Evolutionary conservation across 2,329 filamentous ascomycete genomes (phyloP).

Genomic region (Huntiella savannae): DNA sequence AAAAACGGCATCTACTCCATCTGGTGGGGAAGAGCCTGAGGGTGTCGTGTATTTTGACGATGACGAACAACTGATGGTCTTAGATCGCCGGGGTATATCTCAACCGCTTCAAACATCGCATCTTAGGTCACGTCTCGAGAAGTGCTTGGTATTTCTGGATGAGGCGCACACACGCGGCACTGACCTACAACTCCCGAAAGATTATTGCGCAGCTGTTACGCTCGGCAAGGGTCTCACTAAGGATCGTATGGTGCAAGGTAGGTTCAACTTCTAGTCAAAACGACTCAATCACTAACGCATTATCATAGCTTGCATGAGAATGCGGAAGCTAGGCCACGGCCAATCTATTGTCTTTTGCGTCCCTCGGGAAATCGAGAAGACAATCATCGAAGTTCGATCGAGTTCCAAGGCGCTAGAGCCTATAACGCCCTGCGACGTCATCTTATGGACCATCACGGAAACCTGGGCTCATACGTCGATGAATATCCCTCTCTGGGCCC

Average conservation of each 20-base stretch:
- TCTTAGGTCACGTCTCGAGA: slow-evolving; percentile 33
- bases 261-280: not conserved
- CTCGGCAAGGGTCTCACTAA: slow-evolving; percentile 47
- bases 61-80: slow-evolving; percentile 32
- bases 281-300: not conserved
- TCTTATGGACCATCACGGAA: slow-evolving; percentile 40
- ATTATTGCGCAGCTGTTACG: slow-evolving; percentile 47
- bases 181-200: slow-evolving; percentile 39
- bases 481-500: slow-evolving; percentile 38
- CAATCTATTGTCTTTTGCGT: slow-evolving; percentile 46
- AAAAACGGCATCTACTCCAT: slow-evolving; percentile 5
- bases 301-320: slow-evolving; percentile 44
- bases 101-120: slow-evolving; percentile 38
- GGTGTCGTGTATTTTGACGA: slow-evolving; percentile 38
- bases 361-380: slow-evolving; percentile 36
- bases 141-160: slow-evolving; percentile 49
- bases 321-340: slow-evolving; percentile 46
- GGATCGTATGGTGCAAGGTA: slow-evolving; percentile 49
- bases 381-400: slow-evolving; percentile 23
- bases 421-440: slow-evolving; percentile 29
- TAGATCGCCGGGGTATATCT: slow-evolving; percentile 26
- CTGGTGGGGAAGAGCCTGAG: slow-evolving; percentile 6
- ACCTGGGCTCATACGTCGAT: slow-evolving; percentile 31
- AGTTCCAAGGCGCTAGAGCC: slow-evolving; percentile 2
- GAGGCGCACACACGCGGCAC: slow-evolving; percentile 52